Conservation (phyloP, 495 filamentous ascomycete genomes). For the Talaromyces stipitatus region DNA sequence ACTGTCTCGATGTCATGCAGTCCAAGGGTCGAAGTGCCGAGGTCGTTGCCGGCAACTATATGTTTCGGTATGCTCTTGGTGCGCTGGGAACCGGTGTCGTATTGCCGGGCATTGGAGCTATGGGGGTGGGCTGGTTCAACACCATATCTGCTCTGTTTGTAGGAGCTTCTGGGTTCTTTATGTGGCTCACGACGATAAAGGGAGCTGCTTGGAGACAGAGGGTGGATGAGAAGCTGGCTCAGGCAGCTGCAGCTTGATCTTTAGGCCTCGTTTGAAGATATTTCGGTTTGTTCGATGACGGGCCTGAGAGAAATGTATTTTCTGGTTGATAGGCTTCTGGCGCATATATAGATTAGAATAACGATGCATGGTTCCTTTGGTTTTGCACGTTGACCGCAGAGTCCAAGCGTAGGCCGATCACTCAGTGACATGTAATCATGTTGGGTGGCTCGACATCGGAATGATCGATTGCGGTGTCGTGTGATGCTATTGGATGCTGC, state of each 20-base stretch:
- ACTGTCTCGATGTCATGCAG: slow-evolving; percentile 71
- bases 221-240: slow-evolving; percentile 33
- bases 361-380: not conserved
- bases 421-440: not conserved
- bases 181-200: slow-evolving; percentile 41
- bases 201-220: slow-evolving; percentile 47
- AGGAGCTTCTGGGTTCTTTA: slow-evolving; percentile 33
- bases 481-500: not conserved
- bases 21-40: slow-evolving; percentile 47
- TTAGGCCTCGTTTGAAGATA: not conserved
- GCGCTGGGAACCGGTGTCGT: slow-evolving; percentile 58
- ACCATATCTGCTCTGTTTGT: slow-evolving; percentile 52
- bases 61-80: slow-evolving; percentile 61
- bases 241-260: slow-evolving; percentile 7
- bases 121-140: slow-evolving; percentile 61
- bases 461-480: not conserved
- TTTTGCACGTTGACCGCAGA: not conserved
- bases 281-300: not conserved
- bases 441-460: not conserved
- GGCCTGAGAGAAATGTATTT: not conserved
- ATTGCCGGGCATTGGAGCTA: slow-evolving; percentile 54
- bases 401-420: not conserved
- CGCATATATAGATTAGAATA: not conserved
- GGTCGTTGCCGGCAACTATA: slow-evolving; percentile 68
- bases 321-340: not conserved